Conservation (phyloP, 768 basidiomycete genomes). For the Mycena vulgaris region DNA sequence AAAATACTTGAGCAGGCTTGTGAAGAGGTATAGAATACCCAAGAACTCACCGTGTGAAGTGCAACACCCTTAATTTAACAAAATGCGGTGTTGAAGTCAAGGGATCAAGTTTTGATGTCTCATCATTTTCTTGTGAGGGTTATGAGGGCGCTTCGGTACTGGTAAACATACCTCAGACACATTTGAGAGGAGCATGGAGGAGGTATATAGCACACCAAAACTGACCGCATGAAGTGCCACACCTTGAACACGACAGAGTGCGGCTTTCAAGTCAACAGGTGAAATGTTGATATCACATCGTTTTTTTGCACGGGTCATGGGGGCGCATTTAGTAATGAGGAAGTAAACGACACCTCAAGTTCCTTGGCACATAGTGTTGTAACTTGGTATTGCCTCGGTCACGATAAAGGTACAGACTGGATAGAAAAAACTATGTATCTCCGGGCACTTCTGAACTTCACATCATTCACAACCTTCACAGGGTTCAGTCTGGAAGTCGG, state of each 20-base stretch:
- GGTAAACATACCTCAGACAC: conserved; percentile 21
- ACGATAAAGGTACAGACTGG: too few species aligned
- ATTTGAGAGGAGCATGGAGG: conserved; percentile 16
- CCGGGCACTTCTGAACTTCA: conserved; percentile 18
- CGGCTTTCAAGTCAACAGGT: conserved; percentile 20
- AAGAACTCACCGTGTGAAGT: conserved; percentile 13
- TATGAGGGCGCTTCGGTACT: conserved; percentile 20
- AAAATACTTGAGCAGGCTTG: conserved; percentile 23
- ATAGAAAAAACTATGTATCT: conserved; percentile 23
- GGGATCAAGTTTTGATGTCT: conserved; percentile 21
- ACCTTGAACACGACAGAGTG: conserved; percentile 16
- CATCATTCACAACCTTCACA: conserved; percentile 23
- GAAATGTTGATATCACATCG: conserved; percentile 22
- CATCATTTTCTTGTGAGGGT: conserved; percentile 19
- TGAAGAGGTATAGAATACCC: conserved; percentile 21
- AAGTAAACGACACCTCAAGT: conserved; percentile 10
- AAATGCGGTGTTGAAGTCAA: conserved; percentile 21
- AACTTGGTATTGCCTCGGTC: conserved; percentile 18
- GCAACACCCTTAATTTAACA: conserved; percentile 23
- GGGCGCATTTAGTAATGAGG: conserved; percentile 19
- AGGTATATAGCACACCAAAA: conserved; percentile 21
- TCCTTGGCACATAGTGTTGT: conserved; percentile 18
- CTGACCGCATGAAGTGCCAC: conserved; percentile 20
- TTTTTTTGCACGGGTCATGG: conserved; percentile 24
- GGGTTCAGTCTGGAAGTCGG: conserved; percentile 21